Conservation (phyloP, 2,329 filamentous ascomycete genomes). For the Fusarium proliferatum region DNA sequence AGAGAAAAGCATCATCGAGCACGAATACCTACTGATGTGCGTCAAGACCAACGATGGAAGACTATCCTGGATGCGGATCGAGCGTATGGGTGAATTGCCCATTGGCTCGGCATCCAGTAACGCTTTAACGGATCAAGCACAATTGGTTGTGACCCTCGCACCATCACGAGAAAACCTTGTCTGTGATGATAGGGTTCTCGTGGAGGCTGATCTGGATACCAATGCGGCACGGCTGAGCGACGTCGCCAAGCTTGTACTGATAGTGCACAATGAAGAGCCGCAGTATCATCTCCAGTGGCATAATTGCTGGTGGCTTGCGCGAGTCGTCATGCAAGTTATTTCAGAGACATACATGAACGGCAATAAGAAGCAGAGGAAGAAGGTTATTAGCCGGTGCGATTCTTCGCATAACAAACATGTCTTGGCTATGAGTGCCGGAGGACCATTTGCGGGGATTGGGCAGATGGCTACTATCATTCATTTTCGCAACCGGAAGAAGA, state of each 20-base stretch:
- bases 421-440: background rate
- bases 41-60: background rate
- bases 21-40: background rate
- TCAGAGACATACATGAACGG: background rate
- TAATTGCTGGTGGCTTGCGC: background rate
- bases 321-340: background rate
- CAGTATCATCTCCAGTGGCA: background rate
- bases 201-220: background rate
- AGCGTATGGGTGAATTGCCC: background rate
- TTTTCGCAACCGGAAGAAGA: background rate
- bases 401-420: background rate
- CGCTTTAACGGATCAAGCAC: background rate
- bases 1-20: background rate
- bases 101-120: background rate
- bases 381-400: background rate
- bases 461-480: background rate
- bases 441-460: background rate
- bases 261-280: background rate
- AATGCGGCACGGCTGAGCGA: background rate
- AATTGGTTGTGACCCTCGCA: background rate
- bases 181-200: background rate
- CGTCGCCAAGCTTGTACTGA: background rate
- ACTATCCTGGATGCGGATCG: background rate
- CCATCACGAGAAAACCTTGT: background rate
- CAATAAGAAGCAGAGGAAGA: background rate